Percentiles rank a stretch among this genome's conserved stretches.
Conservation (phyloP, 176 grass and related monocot species). For the Triticum timopheevii region DNA sequence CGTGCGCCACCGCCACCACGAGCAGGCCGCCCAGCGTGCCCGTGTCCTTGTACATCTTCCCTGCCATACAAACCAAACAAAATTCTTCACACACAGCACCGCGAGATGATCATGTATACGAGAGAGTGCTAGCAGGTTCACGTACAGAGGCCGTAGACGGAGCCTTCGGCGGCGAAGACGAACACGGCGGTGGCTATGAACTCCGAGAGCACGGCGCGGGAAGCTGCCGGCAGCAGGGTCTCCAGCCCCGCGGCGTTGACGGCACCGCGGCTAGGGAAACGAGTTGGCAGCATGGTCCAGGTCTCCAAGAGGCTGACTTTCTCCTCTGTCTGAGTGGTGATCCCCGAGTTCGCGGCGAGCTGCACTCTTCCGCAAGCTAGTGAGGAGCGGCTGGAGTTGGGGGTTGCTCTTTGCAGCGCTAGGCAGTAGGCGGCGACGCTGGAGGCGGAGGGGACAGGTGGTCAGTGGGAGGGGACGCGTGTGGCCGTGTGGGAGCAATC, state of each 20-base stretch:
- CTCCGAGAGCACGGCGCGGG: slow-evolving; percentile 69
- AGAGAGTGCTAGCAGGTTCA: too few species aligned
- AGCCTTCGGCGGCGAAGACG: slow-evolving; percentile 86
- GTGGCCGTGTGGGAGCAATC: background rate
- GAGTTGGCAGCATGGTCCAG: slow-evolving; percentile 47
- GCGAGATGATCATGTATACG: background rate
- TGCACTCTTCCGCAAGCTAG: background rate
- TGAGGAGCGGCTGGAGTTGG: background rate
- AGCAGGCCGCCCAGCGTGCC: slow-evolving; percentile 50
- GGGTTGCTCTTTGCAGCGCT: background rate
- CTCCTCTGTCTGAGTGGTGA: background rate
- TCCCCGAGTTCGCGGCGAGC: background rate
- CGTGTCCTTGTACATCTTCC: slow-evolving; percentile 72
- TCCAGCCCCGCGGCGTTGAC: slow-evolving; percentile 9
- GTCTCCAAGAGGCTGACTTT: background rate
- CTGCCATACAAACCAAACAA: slow-evolving; percentile 21
- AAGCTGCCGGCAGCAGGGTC: slow-evolving; percentile 42
- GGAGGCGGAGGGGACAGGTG: slow-evolving; percentile 26
- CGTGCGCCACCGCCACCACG: slow-evolving; percentile 71
- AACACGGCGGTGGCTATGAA: slow-evolving; percentile 80
- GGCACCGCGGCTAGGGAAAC: background rate
- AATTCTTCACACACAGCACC: background rate
- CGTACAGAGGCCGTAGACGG: slow-evolving; percentile 68
- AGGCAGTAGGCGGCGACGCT: background rate
- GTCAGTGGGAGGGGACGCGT: slow-evolving; percentile 21